Base-by-base conservation (phyloP, 371 early-diverging fungal species). In the Cladochytrium tenue region DNA sequence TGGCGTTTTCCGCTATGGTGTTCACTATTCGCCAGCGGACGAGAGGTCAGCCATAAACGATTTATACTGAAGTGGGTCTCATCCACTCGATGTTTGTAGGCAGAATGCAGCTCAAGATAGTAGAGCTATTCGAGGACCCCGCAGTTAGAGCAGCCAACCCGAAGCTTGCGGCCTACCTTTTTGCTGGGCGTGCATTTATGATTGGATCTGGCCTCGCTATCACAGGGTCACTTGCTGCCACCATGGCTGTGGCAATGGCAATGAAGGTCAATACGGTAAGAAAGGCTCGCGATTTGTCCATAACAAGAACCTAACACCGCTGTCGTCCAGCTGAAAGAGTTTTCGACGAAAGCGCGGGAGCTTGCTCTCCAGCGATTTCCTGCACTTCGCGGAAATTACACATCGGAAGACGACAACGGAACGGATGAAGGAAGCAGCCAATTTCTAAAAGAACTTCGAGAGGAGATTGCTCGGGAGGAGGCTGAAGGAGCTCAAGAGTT, bases 151-250 rank as follows among this genome's bases (percentile, higher is more conserved):
- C 73, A 26, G 71, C 73, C 1, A 75, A 78, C 36, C 78, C 78
- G 13, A 74, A 75, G 56, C 64, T 75, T 26, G 69, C 74, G 1
- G 78, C 75, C 7, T 78, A 78, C 60, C 51, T 74, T 71, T 78
- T 71, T 69, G 78, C 75, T 33, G 78, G 78, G 1, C 57, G 73
- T 20, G 72, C 74, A 15, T 77, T 73, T 52, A 26, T 60, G 34
- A 62, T 51, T 10, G 68, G 63, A 56, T 73, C 78, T 1, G 43
- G 63, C 23, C 36, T 78, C 36, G 67, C 70, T 7, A 23, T 68
- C 17, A 72, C 75, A 7, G 78, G 71, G 50, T 56, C 73, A 1
- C 27, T 73, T 3, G 70, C 70, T 1, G 25, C 65, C 26, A 56
- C 64, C 7, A 75, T 75, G 78, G 72, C 60, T 43, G 60, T 73